A percentile compares a stretch with the other conserved stretches of the same genome.
Evolutionary conservation across 1,139 yeast genomes (phyloP).

Genomic region (Waltiozyma sp.): DNA sequence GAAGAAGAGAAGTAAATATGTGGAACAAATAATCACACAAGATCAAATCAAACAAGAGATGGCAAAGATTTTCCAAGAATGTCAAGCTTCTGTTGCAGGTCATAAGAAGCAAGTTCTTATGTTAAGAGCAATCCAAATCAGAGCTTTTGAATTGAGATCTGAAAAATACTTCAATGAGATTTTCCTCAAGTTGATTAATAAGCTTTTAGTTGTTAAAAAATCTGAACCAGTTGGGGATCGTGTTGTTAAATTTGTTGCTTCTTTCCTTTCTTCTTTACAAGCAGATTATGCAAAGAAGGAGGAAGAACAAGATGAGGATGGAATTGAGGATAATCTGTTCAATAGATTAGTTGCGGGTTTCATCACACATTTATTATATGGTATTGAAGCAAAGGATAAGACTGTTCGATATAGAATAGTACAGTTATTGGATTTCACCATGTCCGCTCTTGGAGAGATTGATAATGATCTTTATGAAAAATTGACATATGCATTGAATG

Average conservation of each 20-base stretch:
- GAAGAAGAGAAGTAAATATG: neutral
- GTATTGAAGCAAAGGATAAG: slow-evolving; percentile 66
- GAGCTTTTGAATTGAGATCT: slow-evolving; percentile 40
- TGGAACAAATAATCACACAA: slow-evolving; percentile 10
- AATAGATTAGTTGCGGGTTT: slow-evolving; percentile 48
- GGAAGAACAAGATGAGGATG: slow-evolving; percentile 25
- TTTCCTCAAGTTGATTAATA: slow-evolving; percentile 52
- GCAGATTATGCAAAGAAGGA: slow-evolving; percentile 23
- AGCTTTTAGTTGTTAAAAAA: slow-evolving; percentile 56
- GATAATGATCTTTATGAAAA: slow-evolving; percentile 63
- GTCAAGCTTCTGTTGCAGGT: slow-evolving; percentile 61
- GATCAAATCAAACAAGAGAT: slow-evolving; percentile 33
- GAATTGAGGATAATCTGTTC: slow-evolving; percentile 30
- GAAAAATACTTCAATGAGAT: slow-evolving; percentile 48
- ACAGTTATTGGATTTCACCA: slow-evolving; percentile 64
- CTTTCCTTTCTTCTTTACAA: slow-evolving; percentile 44
- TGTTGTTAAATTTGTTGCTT: slow-evolving; percentile 61
- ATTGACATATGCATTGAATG: slow-evolving; percentile 47
- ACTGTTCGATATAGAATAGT: slow-evolving; percentile 74
- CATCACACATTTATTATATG: slow-evolving; percentile 58
- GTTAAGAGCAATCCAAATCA: slow-evolving; percentile 45
- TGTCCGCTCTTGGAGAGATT: slow-evolving; percentile 65
- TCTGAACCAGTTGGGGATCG: slow-evolving; percentile 69
- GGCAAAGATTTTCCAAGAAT: slow-evolving; percentile 69
- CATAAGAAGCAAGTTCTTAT: slow-evolving; percentile 67